Evolutionary conservation across 176 grass and related monocot genomes (phyloP).

Genomic region (Pontederia crassipes): DNA sequence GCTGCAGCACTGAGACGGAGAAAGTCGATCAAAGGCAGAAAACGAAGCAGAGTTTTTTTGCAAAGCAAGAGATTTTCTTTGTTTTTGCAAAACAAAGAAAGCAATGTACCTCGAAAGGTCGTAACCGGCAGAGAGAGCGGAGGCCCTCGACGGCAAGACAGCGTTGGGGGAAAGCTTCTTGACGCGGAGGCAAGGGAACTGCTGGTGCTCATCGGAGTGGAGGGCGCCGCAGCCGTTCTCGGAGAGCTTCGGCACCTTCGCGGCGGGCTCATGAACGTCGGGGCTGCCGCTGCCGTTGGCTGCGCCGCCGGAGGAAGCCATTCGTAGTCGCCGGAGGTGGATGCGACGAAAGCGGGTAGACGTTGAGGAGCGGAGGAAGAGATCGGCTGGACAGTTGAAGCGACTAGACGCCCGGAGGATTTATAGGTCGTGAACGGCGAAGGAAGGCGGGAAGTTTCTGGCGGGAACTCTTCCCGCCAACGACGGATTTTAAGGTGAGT

Average conservation of each 20-base stretch:
- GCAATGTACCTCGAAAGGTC: constrained; percentile 68
- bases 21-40: no score
- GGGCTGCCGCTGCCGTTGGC: constrained; percentile 8
- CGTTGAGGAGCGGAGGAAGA: not conserved
- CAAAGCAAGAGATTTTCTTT: no score
- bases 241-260: constrained; percentile 38
- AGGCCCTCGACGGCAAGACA: constrained; percentile 59
- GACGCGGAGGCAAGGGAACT: constrained; percentile 36
- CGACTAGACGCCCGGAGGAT: not conserved
- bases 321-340: not conserved
- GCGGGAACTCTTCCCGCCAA: not conserved
- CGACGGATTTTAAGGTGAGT: no score
- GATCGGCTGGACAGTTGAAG: not conserved
- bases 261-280: constrained; percentile 32
- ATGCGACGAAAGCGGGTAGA: not conserved
- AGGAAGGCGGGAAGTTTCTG: not conserved
- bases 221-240: not conserved
- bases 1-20: constrained; percentile 35
- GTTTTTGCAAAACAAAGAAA: no score
- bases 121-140: constrained; percentile 67
- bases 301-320: constrained; percentile 22
- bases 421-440: constrained; percentile 12
- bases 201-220: no score
- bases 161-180: constrained; percentile 84
- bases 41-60: not conserved